A percentile compares a stretch with the other conserved stretches of the same genome.
Evolutionary conservation across 2,329 filamentous ascomycete genomes (phyloP).

Genomic region (Alternaria triticina): DNA sequence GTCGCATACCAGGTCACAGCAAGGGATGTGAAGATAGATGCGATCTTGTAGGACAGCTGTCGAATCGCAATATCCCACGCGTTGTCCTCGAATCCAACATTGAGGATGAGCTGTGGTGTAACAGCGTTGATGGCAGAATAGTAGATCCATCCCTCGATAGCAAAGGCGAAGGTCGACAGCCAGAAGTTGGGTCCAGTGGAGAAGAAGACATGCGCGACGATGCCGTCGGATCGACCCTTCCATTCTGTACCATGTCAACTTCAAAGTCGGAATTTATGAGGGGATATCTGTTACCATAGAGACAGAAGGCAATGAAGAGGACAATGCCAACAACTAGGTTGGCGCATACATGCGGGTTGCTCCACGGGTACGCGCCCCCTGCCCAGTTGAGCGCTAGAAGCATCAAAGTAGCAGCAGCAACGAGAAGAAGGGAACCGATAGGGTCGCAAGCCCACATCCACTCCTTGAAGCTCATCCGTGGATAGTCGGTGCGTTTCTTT

Average conservation of each 20-base stretch:
- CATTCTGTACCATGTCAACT: conserved; percentile 52
- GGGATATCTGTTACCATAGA: conserved; percentile 28
- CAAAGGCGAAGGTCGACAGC: conserved; percentile 62
- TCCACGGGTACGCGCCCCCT: conserved; percentile 35
- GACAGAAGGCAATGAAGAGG: conserved; percentile 32
- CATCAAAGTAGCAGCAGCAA: conserved; percentile 34
- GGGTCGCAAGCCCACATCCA: conserved; percentile 41
- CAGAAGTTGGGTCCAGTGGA: conserved; percentile 60
- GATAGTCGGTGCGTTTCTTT: conserved; percentile 36
- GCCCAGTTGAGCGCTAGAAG: conserved; percentile 41
- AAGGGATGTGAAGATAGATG: conserved; percentile 28
- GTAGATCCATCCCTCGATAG: conserved; percentile 66
- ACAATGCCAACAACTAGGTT: conserved; percentile 30
- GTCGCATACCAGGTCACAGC: conserved; percentile 39
- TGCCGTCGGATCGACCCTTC: conserved; percentile 61
- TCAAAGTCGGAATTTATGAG: accelerated
- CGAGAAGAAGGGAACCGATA: conserved; percentile 35
- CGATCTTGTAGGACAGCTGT: conserved; percentile 37
- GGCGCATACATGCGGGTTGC: conserved; percentile 32
- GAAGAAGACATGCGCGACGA: conserved; percentile 65
- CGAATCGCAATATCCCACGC: conserved; percentile 40
- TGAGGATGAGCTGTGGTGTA: conserved; percentile 40
- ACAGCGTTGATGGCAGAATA: conserved; percentile 44
- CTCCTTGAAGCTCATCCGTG: conserved; percentile 31
- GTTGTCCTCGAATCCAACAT: conserved; percentile 39